Base-by-base conservation (phyloP, 495 filamentous ascomycete genomes). In the Glutinoglossum americanum region DNA sequence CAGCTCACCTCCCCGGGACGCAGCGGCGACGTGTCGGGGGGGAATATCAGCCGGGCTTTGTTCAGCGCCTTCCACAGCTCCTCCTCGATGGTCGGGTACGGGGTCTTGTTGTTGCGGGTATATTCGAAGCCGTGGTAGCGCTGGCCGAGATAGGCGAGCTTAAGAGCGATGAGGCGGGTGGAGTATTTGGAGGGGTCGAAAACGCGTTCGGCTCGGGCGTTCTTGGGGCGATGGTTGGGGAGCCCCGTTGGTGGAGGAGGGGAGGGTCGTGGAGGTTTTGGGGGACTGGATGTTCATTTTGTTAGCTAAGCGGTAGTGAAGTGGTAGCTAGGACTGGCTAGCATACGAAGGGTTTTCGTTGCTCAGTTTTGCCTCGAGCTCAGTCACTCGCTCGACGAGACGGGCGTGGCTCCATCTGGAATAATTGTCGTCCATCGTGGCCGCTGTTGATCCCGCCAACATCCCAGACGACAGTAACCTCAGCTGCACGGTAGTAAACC, bases 91-190 rank as follows among this genome's bases (percentile, higher is more conserved):
- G 87, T 88, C 47, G 89, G 83, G 37, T 83, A 62, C 0, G 80
- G 80, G 15, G 82, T 84, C 0, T 62, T 67, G 59, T 81, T 82
- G 54, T 76, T 77, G 27, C 73, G 70, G 61, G 86, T 80, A 69
- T 86, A 81, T 71, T 97, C 92, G 60, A 89, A 88, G 2, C 92
- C 93, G 69, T 89, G 88, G 66, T 95, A 98, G 56, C 76, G 73
- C 62, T 85, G 84, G 35, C 92, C 92, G 19, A 97, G 73, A 70
- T 98, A 98, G 48, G 92, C 88, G 44, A 97, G 80, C 65, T 96
- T 97, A 27, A 98, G 73, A 21, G 93, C 92, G 45, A 98, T 83
- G 56, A 80, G 75, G 23, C 93, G 79, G 23, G 87, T 95, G 33
- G 75, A 73, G 71, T 96, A 93, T 64, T 82, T 85, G 0, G 80